Evolutionary conservation across 176 grass and related monocot genomes (phyloP).

Genomic region (Tillandsia leiboldiana): DNA sequence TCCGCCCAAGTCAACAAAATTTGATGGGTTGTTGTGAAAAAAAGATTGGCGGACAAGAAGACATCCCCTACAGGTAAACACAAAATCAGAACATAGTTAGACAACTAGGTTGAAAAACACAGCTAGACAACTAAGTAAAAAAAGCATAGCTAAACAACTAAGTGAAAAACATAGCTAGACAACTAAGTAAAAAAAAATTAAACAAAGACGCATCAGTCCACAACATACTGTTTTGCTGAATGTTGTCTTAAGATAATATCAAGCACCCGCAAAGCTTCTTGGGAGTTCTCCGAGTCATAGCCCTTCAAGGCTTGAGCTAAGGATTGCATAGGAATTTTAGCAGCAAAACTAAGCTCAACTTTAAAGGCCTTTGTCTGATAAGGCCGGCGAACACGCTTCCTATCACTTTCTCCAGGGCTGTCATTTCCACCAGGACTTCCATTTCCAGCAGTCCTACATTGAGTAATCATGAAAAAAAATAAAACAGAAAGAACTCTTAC

Average conservation of each 20-base stretch:
- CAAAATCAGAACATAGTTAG: not conserved
- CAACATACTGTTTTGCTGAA: constrained; percentile 56
- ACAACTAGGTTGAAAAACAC: not conserved
- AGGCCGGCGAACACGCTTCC: constrained; percentile 45
- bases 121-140: not conserved
- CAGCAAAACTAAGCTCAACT: constrained; percentile 52
- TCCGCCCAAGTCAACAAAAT: constrained; percentile 71
- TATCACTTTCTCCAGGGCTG: constrained; percentile 43
- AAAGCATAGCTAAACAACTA: not conserved
- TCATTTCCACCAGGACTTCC: constrained; percentile 40
- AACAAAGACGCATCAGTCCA: not conserved
- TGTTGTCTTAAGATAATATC: constrained; percentile 89
- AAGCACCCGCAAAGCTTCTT: constrained; percentile 74
- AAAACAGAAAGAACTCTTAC: not conserved
- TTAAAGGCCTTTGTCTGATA: constrained; percentile 70
- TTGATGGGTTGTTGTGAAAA: constrained; percentile 65
- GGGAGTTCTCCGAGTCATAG: constrained; percentile 61
- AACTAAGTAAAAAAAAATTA: not conserved
- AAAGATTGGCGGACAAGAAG: constrained; percentile 76
- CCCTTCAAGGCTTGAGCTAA: constrained; percentile 64
- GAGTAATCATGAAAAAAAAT: not conserved
- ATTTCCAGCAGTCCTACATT: constrained; percentile 40
- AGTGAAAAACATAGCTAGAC: not conserved
- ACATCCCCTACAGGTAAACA: constrained; percentile 58
- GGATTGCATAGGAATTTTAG: constrained; percentile 73